Conservation (phyloP, 176 grass and related monocot genomes). For the Bromus sterilis region DNA sequence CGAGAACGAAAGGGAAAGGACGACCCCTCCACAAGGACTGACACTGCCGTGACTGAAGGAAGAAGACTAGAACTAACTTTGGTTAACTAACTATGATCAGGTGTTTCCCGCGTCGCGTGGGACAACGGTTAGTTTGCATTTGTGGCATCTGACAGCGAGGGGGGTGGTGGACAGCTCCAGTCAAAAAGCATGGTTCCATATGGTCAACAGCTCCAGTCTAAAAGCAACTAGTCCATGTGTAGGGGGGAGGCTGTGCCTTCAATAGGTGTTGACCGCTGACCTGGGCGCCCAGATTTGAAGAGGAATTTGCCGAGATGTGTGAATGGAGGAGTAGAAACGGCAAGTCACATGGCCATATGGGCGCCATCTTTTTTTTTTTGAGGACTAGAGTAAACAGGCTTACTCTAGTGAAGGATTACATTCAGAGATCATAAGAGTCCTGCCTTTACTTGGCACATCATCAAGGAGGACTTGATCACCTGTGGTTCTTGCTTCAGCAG, state of each 20-base stretch:
- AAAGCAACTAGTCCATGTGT: not conserved
- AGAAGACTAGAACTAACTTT: not conserved
- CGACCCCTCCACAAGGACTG: not conserved
- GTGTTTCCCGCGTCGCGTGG: too few relatives aligned
- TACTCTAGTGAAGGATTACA: too few relatives aligned
- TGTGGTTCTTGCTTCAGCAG: too few relatives aligned
- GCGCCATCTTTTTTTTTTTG: too few relatives aligned
- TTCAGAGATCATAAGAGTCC: too few relatives aligned
- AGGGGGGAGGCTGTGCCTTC: not conserved
- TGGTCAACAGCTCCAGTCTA: not conserved
- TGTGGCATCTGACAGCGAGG: not conserved
- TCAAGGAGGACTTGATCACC: too few relatives aligned
- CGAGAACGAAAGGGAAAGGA: not conserved
- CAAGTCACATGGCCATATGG: too few relatives aligned
- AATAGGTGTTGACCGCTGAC: conserved; percentile 6
- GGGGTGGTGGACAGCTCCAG: not conserved
- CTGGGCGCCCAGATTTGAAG: not conserved
- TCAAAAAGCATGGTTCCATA: not conserved
- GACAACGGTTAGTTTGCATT: not conserved
- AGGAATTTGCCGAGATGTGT: not conserved
- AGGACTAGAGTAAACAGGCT: too few relatives aligned
- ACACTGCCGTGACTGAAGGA: not conserved
- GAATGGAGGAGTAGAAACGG: too few relatives aligned
- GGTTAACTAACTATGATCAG: too few relatives aligned
- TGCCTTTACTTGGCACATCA: too few relatives aligned